These are phyloP conservation scores for Chaetomiaceae sp. DNA, from an alignment of 2,329 filamentous ascomycete species.

Conservation along the genomic window DNA sequence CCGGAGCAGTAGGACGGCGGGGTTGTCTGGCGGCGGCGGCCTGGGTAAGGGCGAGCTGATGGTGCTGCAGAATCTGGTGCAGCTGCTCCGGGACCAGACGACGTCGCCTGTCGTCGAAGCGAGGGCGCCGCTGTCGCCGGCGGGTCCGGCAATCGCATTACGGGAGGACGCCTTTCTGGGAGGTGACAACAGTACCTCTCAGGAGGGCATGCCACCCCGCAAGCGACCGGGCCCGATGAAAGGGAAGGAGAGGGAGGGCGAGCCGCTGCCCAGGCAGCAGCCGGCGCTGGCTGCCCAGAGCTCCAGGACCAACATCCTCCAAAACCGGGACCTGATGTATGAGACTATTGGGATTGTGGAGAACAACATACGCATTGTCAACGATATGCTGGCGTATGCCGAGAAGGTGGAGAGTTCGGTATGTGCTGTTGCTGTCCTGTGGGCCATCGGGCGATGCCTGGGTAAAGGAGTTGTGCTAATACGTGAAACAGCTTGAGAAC, in stretches of 20 bases:
- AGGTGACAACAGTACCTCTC: too few relatives aligned
- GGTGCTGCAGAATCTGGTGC: constrained; percentile 9
- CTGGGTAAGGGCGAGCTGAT: constrained; percentile 9
- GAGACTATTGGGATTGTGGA: constrained; percentile 1
- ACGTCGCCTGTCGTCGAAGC: neutral
- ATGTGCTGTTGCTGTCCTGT: neutral
- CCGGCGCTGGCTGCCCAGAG: neutral
- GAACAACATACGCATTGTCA: constrained; percentile 3
- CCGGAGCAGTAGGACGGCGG: neutral
- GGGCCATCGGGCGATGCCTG: too few relatives aligned
- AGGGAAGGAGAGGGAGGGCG: neutral
- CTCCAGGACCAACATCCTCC: constrained; percentile 6
- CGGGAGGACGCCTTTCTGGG: neutral
- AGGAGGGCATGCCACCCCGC: too few relatives aligned
- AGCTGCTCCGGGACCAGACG: constrained; percentile 8
- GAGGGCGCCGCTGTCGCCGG: too few relatives aligned
- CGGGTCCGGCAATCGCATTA: too few relatives aligned
- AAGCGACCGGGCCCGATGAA: too few relatives aligned
- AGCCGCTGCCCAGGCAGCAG: neutral
- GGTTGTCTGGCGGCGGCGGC: neutral
- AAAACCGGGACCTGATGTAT: constrained; percentile 2
- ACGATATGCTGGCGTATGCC: constrained; percentile 11
- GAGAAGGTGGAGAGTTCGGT: constrained; percentile 8
- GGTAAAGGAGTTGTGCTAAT: too few relatives aligned
- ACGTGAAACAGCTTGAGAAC: constrained; percentile 5